These are phyloP conservation scores for Asterochloris sp. DNA, from an alignment of 139 green algal species.

Conservation along the genomic window DNA sequence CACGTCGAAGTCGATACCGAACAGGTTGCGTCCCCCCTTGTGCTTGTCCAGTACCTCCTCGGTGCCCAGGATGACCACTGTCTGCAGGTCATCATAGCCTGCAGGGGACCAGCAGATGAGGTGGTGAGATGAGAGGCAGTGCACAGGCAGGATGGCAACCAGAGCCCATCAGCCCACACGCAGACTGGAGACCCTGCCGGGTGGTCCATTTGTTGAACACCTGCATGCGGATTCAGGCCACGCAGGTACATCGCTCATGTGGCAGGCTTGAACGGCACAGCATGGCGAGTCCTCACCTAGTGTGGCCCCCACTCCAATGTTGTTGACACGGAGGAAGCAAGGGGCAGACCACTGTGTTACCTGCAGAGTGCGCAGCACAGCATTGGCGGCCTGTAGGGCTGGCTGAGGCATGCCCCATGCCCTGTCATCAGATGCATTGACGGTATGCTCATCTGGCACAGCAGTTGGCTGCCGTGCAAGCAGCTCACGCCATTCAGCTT, in stretches of 20 bases:
- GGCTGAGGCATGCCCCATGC: no score
- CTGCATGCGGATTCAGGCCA: background rate
- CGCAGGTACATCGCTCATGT: no score
- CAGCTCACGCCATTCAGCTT: background rate
- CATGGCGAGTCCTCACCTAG: slow-evolving; percentile 1
- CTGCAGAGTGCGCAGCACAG: no score
- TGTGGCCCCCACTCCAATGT: slow-evolving; percentile 16
- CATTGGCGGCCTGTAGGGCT: no score
- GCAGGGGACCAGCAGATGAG: background rate
- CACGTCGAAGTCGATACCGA: no score
- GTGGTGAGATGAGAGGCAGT: background rate
- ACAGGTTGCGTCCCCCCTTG: background rate
- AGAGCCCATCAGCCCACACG: background rate
- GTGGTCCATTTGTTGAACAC: no score
- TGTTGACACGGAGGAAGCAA: slow-evolving; percentile 2
- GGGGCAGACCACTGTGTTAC: slow-evolving; percentile 17
- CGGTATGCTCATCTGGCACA: no score
- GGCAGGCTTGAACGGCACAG: no score
- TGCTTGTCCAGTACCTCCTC: slow-evolving; percentile 11
- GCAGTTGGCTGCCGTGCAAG: no score
- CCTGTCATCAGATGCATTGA: no score
- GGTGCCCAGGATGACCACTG: slow-evolving; percentile 11
- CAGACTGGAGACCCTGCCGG: no score
- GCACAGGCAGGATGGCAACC: background rate
- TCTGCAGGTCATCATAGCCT: slow-evolving; percentile 21